Evolutionary conservation across 2,329 filamentous ascomycete genomes (phyloP), one percentile per base, ranked within the genome.

Genomic region (Colletotrichum sp.): DNA sequence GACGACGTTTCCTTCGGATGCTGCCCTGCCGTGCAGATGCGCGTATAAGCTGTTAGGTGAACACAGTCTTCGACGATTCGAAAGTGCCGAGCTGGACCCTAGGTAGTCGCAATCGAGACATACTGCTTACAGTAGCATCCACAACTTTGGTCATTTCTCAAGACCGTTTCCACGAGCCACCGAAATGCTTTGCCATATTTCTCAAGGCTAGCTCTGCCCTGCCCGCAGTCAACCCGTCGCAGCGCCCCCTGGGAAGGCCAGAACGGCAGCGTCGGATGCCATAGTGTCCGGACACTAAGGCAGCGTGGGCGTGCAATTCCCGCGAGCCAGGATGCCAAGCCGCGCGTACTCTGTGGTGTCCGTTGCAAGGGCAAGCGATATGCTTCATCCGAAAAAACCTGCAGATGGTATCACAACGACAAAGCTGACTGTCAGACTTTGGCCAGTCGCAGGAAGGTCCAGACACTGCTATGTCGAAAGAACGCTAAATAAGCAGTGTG

Each of bases 181-280:
- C 52, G 30, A 60, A 59, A 60, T 60, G 52, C 70, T 49, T 69
- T 52, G 28, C 32, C n/a, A 34, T 49, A 15, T 32, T 72, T 62
- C 28, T 70, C 32, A 52, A 44, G 24, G 70, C 44, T 55, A 72
- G 63, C 70, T 55, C 65, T 57, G 65, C 32, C 24, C 24, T 65
- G 62, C 36, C 34, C 32, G 34, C 21, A 26, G 34, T 49, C 15
- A 21, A 26, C 39, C 36, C 16, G 36, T 65, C 34, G 62, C 36
- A 44, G 15, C 39, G 39, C 57, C 66, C 39, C 55, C 34, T n/a
- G 34, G 26, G 34, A 39, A 36, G 44, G 65, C 67, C 44, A 66
- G 39, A 71, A 70, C 34, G 72, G 60, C 49, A 60, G 59, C 55
- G 59, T 60, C 59, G 72, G 67, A 74, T 71, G 49, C 60, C 21